Base-by-base conservation (phyloP, 805 yeast genomes). In the Pachysolen tannophilus region DNA sequence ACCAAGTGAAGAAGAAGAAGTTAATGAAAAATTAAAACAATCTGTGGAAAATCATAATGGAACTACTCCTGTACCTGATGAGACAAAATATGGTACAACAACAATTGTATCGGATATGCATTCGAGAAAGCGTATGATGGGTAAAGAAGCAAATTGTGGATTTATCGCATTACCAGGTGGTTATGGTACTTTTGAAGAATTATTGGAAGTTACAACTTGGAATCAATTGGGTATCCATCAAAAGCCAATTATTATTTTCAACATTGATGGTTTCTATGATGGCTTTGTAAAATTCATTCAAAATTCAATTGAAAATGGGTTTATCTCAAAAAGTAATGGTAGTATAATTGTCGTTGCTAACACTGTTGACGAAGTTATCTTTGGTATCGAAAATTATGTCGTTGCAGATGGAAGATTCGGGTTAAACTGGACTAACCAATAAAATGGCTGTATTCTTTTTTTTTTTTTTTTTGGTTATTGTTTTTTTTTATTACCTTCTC, bases 81-180 rank as follows among this genome's bases (percentile, higher is more conserved):
- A 66, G 15, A 56, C 56, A 25, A 65, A 67, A 36, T 84, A 81
- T 52, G 95, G 95, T 24, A 70, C 72, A 47, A 82, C 94, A 11
- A 80, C 87, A 0, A 67, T 86, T 46, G 95, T 86, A 2, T 67
- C 72, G 35, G 94, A 84, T 51, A 86, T 86, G 95, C 95, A 86
- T 59, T 80, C 92, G 3, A 70, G 95, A 53, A 86, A 86, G 65
- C 69, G 78, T 53, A 48, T 82, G 65, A 86, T 86, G 95, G 94
- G 87, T 20, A 69, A 72, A 49, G 88, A 82, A 55, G 79, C 90
- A n/a, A 76, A 76, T 45, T 13, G 20, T 11, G 94, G 90, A 0
- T 86, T 86, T 56, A 73, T 86, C 30, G 94, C 95, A 0, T 67
- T 86, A 61, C 95, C 95, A 10, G 95, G 95, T 43, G 95, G 95